Evolutionary conservation across 176 grass and related monocot species (phyloP).

Genomic region (Alloteropsis semialata): DNA sequence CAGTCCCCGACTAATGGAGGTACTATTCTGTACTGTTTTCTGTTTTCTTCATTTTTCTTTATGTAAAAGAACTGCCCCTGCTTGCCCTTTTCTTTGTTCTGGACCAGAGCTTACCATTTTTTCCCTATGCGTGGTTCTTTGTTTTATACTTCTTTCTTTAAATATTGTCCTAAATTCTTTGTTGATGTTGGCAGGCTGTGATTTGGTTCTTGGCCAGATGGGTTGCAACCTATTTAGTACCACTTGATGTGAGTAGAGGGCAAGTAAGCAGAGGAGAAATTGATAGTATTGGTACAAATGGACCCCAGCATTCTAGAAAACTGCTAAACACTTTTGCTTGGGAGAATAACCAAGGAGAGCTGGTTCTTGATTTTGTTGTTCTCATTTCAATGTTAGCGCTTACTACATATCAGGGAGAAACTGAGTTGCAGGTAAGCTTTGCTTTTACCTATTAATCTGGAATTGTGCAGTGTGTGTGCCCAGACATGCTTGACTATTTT

Average conservation of each 20-base stretch:
- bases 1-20: slow-evolving; percentile 97
- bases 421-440: slow-evolving; percentile 75
- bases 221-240: slow-evolving; percentile 94
- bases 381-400: slow-evolving; percentile 72
- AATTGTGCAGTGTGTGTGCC: slow-evolving; percentile 8
- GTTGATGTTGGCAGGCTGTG: slow-evolving; percentile 64
- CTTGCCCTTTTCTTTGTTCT: not conserved
- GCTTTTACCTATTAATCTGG: slow-evolving; percentile 2
- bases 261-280: slow-evolving; percentile 50
- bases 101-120: slow-evolving; percentile 5
- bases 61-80: not conserved
- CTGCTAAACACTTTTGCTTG: slow-evolving; percentile 84
- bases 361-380: slow-evolving; percentile 88
- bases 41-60: not conserved
- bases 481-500: not conserved
- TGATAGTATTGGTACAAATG: slow-evolving; percentile 39
- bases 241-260: slow-evolving; percentile 63
- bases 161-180: slow-evolving; percentile 34
- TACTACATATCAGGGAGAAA: slow-evolving; percentile 88
- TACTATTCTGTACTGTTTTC: slow-evolving; percentile 35
- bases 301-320: slow-evolving; percentile 65
- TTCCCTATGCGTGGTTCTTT: not conserved
- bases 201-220: slow-evolving; percentile 97
- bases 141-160: slow-evolving; percentile 5
- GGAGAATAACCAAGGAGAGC: slow-evolving; percentile 85